Base-by-base conservation (phyloP, 2,329 filamentous ascomycete genomes). In the Atkinsonella hypoxylon region DNA sequence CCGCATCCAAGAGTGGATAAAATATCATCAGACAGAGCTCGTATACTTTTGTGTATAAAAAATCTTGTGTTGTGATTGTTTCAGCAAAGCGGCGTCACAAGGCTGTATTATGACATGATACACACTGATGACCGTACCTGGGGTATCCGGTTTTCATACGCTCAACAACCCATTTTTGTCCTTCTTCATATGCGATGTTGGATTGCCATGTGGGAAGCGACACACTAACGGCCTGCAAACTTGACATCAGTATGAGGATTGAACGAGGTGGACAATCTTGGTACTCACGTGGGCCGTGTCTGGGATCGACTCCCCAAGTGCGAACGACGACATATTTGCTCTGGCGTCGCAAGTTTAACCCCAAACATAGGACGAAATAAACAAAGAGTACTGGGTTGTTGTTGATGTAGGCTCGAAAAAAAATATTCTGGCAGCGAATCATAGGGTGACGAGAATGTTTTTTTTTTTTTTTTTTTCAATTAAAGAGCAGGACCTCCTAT, bases 111-210 rank as follows among this genome's bases (percentile, higher is more conserved):
- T 15, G 13, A 17, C 46, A 20, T n/a, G 18, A 15, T 39, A 3
- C 39, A 15, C 8, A n/a, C n/a, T 1, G n/a, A 4, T 34, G 30
- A 13, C 20, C 49, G n/a, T 67, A 87, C 83, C 86, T 80, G 54
- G 93, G 93, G 67, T 98, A 98, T 36, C 93, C 93, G 43, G 87
- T 94, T 56, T 80, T 77, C 89, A 98, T 85, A 63, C 83, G 85
- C 55, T 77, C 78, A 17, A 93, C 56, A n/a, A 98, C 87, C 84
- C 88, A 93, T 51, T 83, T 73, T 64, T 94, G 78, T 47, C 89
- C 91, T 67, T 98, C 89, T 67, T 98, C 93, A 63, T 98, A 98
- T 40, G 82, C 91, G 39, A 98, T 75, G 61, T 95, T 97, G 57
- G 89, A 76, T 57, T 76, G 77, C 93, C 93, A 98, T 69, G 89